These are phyloP conservation scores for Coix lacrymajobi DNA, from an alignment of 176 grass and related monocot species.

Conservation along the genomic window DNA sequence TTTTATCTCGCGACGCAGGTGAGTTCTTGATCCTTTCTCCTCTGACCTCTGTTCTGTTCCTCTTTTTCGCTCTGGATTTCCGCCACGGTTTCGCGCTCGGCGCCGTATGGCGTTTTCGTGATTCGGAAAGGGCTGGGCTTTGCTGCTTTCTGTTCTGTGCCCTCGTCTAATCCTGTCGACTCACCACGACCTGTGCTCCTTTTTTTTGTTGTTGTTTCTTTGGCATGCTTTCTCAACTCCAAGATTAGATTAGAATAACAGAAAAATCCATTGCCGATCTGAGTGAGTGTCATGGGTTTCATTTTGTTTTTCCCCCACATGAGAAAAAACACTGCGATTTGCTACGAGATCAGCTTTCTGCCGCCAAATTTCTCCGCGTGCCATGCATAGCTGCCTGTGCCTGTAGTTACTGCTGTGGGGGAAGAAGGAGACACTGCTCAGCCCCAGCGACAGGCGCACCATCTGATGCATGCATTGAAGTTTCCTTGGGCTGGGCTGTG, in stretches of 20 bases:
- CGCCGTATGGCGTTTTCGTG: neutral
- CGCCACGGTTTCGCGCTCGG: neutral
- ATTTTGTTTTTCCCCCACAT: neutral
- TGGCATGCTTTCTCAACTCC: neutral
- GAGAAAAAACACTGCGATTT: neutral
- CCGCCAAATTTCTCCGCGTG: neutral
- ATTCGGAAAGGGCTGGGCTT: neutral
- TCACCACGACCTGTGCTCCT: neutral
- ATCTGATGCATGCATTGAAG: conserved; percentile 35
- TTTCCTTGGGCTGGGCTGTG: neutral
- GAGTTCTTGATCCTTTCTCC: conserved; percentile 26
- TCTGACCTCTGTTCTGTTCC: neutral
- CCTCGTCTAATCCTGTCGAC: neutral
- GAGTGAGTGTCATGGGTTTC: conserved; percentile 2
- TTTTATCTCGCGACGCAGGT: neutral
- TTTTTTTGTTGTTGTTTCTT: neutral
- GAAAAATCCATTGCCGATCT: neutral
- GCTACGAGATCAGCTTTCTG: neutral
- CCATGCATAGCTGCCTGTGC: neutral
- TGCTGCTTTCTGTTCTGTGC: neutral
- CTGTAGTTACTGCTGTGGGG: conserved; percentile 18
- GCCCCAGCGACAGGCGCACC: neutral
- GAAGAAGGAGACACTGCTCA: neutral
- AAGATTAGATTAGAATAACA: neutral
- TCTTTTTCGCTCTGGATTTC: neutral